Base-by-base conservation (phyloP, 2,329 filamentous ascomycete genomes). In the Paraconiothyrium brasiliense region DNA sequence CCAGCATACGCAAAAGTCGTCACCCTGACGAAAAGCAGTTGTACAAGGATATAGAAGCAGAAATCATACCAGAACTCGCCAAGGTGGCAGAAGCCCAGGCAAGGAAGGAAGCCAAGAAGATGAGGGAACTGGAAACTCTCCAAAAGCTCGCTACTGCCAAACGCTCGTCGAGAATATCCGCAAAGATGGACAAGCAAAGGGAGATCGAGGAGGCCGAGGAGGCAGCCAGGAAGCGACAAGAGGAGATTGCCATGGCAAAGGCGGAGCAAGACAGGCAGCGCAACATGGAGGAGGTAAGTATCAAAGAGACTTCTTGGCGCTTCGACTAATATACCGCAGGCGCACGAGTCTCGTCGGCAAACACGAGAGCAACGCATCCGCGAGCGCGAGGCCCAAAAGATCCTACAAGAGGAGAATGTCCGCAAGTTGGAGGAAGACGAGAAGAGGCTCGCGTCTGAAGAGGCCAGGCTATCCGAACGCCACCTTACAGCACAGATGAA, bases 111-210 rank as follows among this genome's bases (percentile, higher is more conserved):
- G 88, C 80, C 85, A 92, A 83, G 83, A 90, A 90, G 69, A 88
- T 96, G 75, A 92, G 90, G 64, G 94, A 98, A 71, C 79, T 97
- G 24, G 83, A 93, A 56, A 93, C 89, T 68, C 79, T 97, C 67
- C 90, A 94, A 69, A 94, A 95, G 76, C 86, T 98, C 80, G 93
- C 93, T n/a, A 92, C 90, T 59, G 94, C 95, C 4, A 99, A 99
- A 81, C 86, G 95, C 65, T 99, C 95, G 0, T 97, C 92, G 71
- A 89, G 95, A 65, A 88, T 99, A 67, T 94, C 94, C 20, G 86
- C 87, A 66, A 96, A 93, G 74, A 83, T 89, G 37, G 93, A 97
- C 74, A 90, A 88, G 66, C 91, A 93, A 72, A 90, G 88, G 68
- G 84, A 90, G 63, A 89, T 94, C 50, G 89, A 92, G 62, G 86